phyloP scores from a whole-genome alignment of 2,329 filamentous ascomycete genomes.

The Taxawa tesnikishii region DNA sequence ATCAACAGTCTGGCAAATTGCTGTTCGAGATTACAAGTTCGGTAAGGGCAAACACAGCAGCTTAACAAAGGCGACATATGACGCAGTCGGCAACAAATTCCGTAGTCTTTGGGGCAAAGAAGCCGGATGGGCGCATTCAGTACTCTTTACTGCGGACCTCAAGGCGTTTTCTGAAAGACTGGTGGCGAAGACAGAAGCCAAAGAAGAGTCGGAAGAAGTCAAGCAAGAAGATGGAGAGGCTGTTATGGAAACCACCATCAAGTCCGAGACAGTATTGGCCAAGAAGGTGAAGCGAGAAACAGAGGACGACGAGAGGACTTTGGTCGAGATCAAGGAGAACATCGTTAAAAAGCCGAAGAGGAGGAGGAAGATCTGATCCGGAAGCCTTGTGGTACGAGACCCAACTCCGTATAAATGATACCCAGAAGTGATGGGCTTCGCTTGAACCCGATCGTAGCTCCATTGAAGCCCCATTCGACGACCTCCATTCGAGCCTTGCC shows the following conservation, averaged over 20 bases:
- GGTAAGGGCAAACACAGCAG: conserved; percentile 72
- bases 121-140: conserved; percentile 95
- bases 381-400: too few relatives aligned
- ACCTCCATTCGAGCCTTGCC: too few relatives aligned
- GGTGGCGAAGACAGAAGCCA: conserved; percentile 35
- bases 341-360: conserved; percentile 22
- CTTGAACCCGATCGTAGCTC: too few relatives aligned
- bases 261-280: conserved; percentile 18
- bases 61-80: conserved; percentile 77
- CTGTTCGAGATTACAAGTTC: conserved; percentile 89
- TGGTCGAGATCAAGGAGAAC: conserved; percentile 26
- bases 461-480: too few relatives aligned
- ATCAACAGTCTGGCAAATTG: conserved; percentile 86
- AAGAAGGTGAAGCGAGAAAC: conserved; percentile 29
- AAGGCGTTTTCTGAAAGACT: conserved; percentile 65
- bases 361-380: conserved; percentile 16
- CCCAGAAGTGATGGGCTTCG: too few relatives aligned
- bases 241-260: conserved; percentile 19
- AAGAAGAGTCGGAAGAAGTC: conserved; percentile 27
- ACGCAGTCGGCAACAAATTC: conserved; percentile 84
- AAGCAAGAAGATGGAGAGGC: conserved; percentile 14
- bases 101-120: conserved; percentile 81
- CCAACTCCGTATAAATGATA: too few relatives aligned
- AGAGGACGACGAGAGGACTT: conserved; percentile 25
- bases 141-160: conserved; percentile 88